phyloP scores from a whole-genome alignment of 208 protist species.

The Trypanosoma lewisi region DNA sequence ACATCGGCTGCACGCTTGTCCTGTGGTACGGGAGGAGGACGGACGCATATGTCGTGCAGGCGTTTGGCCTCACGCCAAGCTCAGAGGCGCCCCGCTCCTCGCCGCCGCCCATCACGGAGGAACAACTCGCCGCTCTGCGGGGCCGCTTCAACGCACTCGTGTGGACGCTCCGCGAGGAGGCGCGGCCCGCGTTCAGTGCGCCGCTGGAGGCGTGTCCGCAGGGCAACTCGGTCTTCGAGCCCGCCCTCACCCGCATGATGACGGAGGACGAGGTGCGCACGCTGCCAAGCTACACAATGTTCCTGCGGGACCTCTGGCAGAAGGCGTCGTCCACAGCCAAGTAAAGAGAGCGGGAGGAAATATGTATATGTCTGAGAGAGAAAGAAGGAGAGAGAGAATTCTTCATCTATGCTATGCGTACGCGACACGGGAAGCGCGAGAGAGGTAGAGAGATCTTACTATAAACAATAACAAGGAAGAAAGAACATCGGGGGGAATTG shows the following conservation, averaged over 20 bases:
- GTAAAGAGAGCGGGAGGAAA: not conserved
- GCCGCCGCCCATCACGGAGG: conserved; percentile 29
- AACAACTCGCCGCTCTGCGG: conserved; percentile 56
- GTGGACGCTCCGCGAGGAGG: conserved; percentile 36
- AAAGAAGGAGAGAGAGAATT: not conserved
- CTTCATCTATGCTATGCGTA: not conserved
- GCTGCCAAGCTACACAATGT: conserved; percentile 62
- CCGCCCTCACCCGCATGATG: conserved; percentile 64
- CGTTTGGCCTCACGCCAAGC: conserved; percentile 42
- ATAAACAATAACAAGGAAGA: not conserved
- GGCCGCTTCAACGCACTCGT: conserved; percentile 51
- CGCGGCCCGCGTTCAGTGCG: conserved; percentile 35
- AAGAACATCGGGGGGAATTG: too few relatives aligned
- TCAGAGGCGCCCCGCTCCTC: conserved; percentile 17
- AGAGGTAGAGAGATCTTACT: not conserved
- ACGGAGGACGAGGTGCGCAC: conserved; percentile 60
- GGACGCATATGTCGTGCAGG: conserved; percentile 36
- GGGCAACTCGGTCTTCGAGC: conserved; percentile 56
- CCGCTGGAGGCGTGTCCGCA: conserved; percentile 48
- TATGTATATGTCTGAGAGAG: not conserved
- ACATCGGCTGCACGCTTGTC: conserved; percentile 54
- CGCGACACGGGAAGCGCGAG: not conserved
- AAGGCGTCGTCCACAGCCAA: conserved; percentile 23
- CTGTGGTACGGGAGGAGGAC: conserved; percentile 69
- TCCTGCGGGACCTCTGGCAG: conserved; percentile 59